Evolutionary conservation across 768 basidiomycete species (phyloP), one percentile per base, ranked within the genome.

Genomic region (Glaciozyma antarctica): DNA sequence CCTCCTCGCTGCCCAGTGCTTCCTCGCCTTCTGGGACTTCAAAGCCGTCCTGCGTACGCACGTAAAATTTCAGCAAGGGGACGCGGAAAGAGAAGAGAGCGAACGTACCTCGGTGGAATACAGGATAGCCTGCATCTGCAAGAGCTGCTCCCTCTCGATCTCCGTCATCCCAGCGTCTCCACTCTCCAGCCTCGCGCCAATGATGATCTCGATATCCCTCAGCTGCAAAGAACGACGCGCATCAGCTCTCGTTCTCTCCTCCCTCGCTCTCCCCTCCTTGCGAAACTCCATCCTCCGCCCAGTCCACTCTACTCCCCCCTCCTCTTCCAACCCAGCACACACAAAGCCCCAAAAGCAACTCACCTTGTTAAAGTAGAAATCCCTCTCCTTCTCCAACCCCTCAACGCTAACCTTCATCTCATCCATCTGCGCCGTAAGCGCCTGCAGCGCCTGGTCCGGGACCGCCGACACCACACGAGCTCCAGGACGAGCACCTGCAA

Each of bases 341-440:
- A 54, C 15, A n/a, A 65, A 28, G 32, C 17, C 43, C 56, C 34
- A 28, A 24, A 38, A 30, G 48, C 19, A 72, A 72, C 81, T 55
- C 71, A 94, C 93, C 84, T 97, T 99, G 74, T 88, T 86, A 77
- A 98, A 99, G 78, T 99, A 99, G 77, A 99, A 98, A 76, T 98
- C 93, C 54, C 93, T 80, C 78, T 99, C 95, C 80, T 92, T 97
- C 81, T 98, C 92, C 47, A 98, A 79, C 1, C 89, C 88, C 75
- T 93, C 91, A 69, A 95, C 79, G 74, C 90, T 87, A 0, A 80
- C 76, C 44, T 84, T 83, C 80, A 95, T 81, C 68, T 98, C 95
- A 68, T 83, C 82, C 62, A 95, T 79, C 77, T 97, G 90, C 0
- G 79, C 77, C 68, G 87, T 88, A 62, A 94, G 78, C 49, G 80